Conservation (phyloP, 164 flowering plant species). For the Houttuynia cordata region DNA sequence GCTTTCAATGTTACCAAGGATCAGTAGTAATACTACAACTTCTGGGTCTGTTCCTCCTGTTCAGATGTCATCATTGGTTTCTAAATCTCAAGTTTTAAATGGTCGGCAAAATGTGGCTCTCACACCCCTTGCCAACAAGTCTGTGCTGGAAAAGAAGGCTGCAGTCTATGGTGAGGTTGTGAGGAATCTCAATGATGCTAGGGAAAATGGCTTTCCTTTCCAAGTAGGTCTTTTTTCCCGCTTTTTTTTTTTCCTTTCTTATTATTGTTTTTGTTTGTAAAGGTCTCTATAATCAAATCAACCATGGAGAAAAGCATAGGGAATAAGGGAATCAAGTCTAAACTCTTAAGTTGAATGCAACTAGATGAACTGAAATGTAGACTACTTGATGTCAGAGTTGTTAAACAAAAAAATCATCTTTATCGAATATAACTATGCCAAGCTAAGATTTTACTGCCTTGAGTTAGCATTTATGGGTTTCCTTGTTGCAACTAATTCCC, state of each 20-base stretch:
- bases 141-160: slow-evolving; percentile 67
- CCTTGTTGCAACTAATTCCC: too few relatives aligned
- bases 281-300: background rate
- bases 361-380: too few relatives aligned
- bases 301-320: too few relatives aligned
- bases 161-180: slow-evolving; percentile 65
- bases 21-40: slow-evolving; percentile 34
- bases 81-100: slow-evolving; percentile 44
- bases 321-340: too few relatives aligned
- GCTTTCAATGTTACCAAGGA: slow-evolving; percentile 67
- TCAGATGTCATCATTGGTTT: slow-evolving; percentile 36
- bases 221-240: slow-evolving; percentile 28
- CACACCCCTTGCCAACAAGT: slow-evolving; percentile 37
- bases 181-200: slow-evolving; percentile 62
- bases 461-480: too few relatives aligned
- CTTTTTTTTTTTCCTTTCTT: background rate
- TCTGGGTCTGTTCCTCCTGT: slow-evolving; percentile 26
- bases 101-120: slow-evolving; percentile 39
- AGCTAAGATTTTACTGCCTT: too few relatives aligned
- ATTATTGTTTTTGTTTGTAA: background rate
- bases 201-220: slow-evolving; percentile 60
- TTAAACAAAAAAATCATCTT: too few relatives aligned
- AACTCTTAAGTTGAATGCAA: too few relatives aligned
- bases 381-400: too few relatives aligned
- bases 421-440: too few relatives aligned